Evolutionary conservation across 2,329 filamentous ascomycete genomes (phyloP).

Genomic region (Epichloe coenophiala): DNA sequence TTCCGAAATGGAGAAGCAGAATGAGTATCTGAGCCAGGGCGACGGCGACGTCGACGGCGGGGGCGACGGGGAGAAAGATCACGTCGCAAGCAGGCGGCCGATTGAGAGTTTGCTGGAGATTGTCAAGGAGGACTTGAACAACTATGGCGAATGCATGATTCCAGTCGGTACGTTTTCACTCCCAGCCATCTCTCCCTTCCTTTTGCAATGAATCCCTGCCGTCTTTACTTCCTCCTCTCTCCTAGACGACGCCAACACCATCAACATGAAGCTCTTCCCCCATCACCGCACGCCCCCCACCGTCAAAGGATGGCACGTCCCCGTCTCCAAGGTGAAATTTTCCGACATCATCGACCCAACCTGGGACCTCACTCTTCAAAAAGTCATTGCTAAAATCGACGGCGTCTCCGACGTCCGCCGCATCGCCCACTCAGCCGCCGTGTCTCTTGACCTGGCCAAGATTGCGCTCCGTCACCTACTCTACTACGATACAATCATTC

Average conservation of each 20-base stretch:
- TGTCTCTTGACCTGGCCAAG: conserved; percentile 74
- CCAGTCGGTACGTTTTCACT: conserved; percentile 59
- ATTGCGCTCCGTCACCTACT: conserved; percentile 79
- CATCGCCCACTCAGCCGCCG: conserved; percentile 74
- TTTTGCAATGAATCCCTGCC: neutral
- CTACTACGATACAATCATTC: conserved; percentile 80
- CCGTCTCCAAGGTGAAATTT: conserved; percentile 58
- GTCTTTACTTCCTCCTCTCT: neutral
- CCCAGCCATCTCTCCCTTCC: neutral
- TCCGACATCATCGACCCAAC: conserved; percentile 49
- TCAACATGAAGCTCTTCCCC: conserved; percentile 93
- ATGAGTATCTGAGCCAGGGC: conserved; percentile 61
- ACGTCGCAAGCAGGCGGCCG: conserved; percentile 35
- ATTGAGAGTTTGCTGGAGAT: conserved; percentile 79
- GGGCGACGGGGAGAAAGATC: conserved; percentile 21
- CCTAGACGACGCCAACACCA: conserved; percentile 77
- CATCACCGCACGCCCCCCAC: conserved; percentile 67
- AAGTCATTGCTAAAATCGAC: conserved; percentile 77
- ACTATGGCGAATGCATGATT: conserved; percentile 97
- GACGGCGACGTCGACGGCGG: conserved; percentile 26
- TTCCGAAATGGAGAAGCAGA: conserved; percentile 83
- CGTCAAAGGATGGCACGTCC: conserved; percentile 82
- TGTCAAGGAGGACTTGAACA: conserved; percentile 77
- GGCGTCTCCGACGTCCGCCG: conserved; percentile 80
- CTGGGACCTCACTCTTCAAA: conserved; percentile 64